These are phyloP conservation scores for Drechslera avenae DNA, from an alignment of 2,329 filamentous ascomycete species.

Conservation along the genomic window DNA sequence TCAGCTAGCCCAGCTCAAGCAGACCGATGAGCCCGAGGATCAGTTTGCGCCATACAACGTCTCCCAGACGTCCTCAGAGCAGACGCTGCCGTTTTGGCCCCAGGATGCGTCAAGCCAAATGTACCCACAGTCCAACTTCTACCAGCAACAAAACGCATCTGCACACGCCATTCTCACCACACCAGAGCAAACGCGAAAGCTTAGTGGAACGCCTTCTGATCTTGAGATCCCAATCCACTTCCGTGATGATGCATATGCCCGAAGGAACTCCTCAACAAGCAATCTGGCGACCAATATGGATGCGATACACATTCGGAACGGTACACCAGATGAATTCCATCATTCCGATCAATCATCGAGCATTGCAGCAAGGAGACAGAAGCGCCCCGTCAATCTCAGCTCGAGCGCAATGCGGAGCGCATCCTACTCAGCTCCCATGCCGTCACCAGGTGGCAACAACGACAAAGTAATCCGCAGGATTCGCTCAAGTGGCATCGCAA, in stretches of 20 bases:
- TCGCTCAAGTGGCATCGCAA: constrained; percentile 53
- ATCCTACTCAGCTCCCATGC: constrained; percentile 50
- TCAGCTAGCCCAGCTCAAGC: constrained; percentile 28
- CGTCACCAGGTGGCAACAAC: constrained; percentile 45
- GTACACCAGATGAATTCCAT: constrained; percentile 43
- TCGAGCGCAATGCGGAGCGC: constrained; percentile 49
- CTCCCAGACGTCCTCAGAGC: constrained; percentile 40
- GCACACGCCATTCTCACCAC: constrained; percentile 44
- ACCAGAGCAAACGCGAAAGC: constrained; percentile 37
- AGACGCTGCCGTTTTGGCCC: constrained; percentile 39
- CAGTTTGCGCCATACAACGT: constrained; percentile 41
- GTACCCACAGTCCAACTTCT: constrained; percentile 39
- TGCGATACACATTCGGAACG: constrained; percentile 46
- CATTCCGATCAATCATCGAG: constrained; percentile 48
- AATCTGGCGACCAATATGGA: constrained; percentile 49
- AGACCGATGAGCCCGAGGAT: constrained; percentile 35
- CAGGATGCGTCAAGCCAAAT: constrained; percentile 26
- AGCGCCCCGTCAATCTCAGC: constrained; percentile 49
- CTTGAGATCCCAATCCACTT: constrained; percentile 39
- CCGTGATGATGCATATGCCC: constrained; percentile 39
- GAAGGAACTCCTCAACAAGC: constrained; percentile 48
- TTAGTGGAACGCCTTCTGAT: constrained; percentile 39
- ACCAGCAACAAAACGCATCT: constrained; percentile 46
- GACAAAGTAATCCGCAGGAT: constrained; percentile 55
- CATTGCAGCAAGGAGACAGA: constrained; percentile 50